Evolutionary conservation across 768 basidiomycete species (phyloP).

Genomic region (Panellus pusillus): DNA sequence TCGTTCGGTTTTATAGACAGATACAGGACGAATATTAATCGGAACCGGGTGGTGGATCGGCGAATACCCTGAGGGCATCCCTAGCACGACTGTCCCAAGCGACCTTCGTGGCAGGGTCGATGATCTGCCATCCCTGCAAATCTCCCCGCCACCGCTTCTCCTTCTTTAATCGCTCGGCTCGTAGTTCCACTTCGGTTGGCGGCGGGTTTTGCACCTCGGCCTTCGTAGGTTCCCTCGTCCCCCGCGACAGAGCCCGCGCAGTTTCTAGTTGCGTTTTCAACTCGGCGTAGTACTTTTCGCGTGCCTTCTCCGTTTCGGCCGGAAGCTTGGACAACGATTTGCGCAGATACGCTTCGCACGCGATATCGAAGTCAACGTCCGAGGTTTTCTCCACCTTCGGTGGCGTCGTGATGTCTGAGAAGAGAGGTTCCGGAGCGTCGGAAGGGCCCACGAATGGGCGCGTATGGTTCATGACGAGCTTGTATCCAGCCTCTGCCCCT

Average conservation of each 20-base stretch:
- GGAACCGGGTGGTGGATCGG: conserved; percentile 35
- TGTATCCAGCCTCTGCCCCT: conserved; percentile 82
- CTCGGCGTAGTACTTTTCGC: conserved; percentile 73
- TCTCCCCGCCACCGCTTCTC: conserved; percentile 85
- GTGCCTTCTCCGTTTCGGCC: conserved; percentile 62
- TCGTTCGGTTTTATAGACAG: background rate
- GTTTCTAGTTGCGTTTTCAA: conserved; percentile 65
- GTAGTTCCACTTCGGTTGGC: conserved; percentile 84
- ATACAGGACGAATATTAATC: conserved; percentile 4
- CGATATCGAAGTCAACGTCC: conserved; percentile 75
- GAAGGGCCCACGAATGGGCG: conserved; percentile 55
- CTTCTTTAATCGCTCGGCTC: conserved; percentile 85
- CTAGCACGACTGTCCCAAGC: conserved; percentile 79
- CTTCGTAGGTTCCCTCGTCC: conserved; percentile 81
- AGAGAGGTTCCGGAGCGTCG: conserved; percentile 20
- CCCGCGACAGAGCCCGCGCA: conserved; percentile 74
- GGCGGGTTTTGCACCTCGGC: conserved; percentile 79
- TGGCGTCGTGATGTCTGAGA: conserved; percentile 26
- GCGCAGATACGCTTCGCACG: conserved; percentile 69
- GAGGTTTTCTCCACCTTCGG: conserved; percentile 8
- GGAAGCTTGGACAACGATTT: conserved; percentile 55
- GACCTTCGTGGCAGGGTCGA: conserved; percentile 61
- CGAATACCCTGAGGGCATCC: conserved; percentile 60
- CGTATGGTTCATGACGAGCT: conserved; percentile 60
- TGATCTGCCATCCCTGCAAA: conserved; percentile 74